These are phyloP conservation scores for Colletotrichum sidae DNA, from an alignment of 2,329 filamentous ascomycete genomes.

Conservation along the genomic window DNA sequence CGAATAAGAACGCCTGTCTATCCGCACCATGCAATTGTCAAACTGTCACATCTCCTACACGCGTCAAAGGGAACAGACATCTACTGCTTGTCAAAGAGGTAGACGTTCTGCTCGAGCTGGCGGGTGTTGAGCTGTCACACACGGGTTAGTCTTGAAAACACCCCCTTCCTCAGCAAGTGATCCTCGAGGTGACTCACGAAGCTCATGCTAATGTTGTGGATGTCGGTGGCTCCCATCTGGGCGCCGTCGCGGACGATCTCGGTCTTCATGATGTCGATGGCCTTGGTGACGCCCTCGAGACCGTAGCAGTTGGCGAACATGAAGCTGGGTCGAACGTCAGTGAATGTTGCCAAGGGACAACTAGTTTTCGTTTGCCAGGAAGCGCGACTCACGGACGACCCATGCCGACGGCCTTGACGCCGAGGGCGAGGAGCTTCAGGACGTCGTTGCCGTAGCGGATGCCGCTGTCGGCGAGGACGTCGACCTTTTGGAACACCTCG, in stretches of 20 bases:
- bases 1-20: conserved; percentile 12
- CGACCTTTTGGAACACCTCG: conserved; percentile 49
- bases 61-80: background rate
- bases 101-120: conserved; percentile 33
- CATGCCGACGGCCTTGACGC: conserved; percentile 54
- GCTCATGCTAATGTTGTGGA: conserved; percentile 41
- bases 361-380: background rate
- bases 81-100: conserved; percentile 24
- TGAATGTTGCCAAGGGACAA: background rate
- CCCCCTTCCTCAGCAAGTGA: too few relatives aligned
- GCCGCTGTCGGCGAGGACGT: conserved; percentile 53
- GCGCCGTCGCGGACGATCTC: conserved; percentile 54
- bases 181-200: conserved; percentile 20
- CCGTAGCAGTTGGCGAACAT: conserved; percentile 65
- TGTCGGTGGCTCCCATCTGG: conserved; percentile 46
- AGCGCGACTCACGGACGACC: conserved; percentile 49
- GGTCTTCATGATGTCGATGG: conserved; percentile 60
- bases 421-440: conserved; percentile 53
- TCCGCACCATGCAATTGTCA: conserved; percentile 7
- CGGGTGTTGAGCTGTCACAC: conserved; percentile 27
- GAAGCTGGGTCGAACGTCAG: conserved; percentile 41
- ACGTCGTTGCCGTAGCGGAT: conserved; percentile 53
- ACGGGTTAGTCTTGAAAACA: background rate
- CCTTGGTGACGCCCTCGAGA: conserved; percentile 57
- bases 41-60: background rate